A percentile compares a stretch with the other conserved stretches of the same genome.
Evolutionary conservation across 2,329 filamentous ascomycete species (phyloP).

Genomic region (Arthrobotrys entomopaga): DNA sequence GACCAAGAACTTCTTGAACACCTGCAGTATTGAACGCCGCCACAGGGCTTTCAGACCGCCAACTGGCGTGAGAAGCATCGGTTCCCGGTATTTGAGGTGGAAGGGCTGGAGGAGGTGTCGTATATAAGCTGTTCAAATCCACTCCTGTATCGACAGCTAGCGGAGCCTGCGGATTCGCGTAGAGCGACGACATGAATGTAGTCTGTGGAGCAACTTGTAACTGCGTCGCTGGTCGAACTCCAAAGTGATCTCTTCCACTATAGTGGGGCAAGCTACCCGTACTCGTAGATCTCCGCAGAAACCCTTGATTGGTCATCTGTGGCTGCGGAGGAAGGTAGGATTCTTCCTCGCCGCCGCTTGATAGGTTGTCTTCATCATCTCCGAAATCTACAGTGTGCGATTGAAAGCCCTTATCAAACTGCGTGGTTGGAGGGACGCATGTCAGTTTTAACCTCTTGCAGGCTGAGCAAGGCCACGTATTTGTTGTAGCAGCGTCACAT

Average conservation of each 20-base stretch:
- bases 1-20: constrained; percentile 82
- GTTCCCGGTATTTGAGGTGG: constrained; percentile 45
- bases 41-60: constrained; percentile 47
- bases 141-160: constrained; percentile 35
- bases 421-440: constrained; percentile 87
- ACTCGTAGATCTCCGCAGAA: constrained; percentile 56
- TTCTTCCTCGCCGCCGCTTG: constrained; percentile 62
- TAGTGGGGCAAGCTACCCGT: constrained; percentile 47
- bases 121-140: constrained; percentile 46
- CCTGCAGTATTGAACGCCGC: constrained; percentile 67
- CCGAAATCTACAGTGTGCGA: constrained; percentile 62
- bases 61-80: constrained; percentile 33
- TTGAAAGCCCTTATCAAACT: constrained; percentile 71
- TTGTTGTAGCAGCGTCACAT: constrained; percentile 95
- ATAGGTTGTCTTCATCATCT: constrained; percentile 61
- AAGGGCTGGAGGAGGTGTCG: constrained; percentile 40
- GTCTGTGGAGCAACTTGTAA: constrained; percentile 50
- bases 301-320: constrained; percentile 52
- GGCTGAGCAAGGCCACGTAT: constrained; percentile 96
- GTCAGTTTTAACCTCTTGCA: constrained; percentile 92
- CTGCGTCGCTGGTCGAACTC: constrained; percentile 40
- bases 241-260: constrained; percentile 49
- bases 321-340: constrained; percentile 60
- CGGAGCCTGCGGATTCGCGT: constrained; percentile 16
- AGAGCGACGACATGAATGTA: constrained; percentile 45